phyloP scores from a whole-genome alignment of 306 rosid genomes.

The Rosa rugosa region DNA sequence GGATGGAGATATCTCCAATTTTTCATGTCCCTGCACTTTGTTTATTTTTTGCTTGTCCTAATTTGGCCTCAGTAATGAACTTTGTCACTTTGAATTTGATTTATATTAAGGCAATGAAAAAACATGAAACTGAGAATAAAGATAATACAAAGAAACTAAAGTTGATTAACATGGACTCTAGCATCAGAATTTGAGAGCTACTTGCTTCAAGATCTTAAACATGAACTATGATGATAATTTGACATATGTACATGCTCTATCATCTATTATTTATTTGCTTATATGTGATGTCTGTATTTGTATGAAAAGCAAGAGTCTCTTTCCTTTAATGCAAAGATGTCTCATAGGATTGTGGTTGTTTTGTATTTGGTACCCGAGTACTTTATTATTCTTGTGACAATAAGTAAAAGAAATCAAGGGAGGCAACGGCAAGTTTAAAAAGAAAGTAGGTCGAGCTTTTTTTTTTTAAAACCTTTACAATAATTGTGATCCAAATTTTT shows the following conservation, averaged over 20 bases:
- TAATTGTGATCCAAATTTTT: no score
- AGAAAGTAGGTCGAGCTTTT: no score
- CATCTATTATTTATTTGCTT: neutral
- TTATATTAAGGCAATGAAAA: conserved; percentile 65
- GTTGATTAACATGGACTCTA: neutral
- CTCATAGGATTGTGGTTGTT: conserved; percentile 6
- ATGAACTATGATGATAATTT: neutral
- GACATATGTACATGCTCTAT: neutral
- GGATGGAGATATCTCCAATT: conserved; percentile 10
- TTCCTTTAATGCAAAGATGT: neutral
- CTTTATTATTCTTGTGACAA: conserved; percentile 3
- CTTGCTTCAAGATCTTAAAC: neutral
- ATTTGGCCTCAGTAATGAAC: neutral
- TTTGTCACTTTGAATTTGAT: conserved; percentile 12
- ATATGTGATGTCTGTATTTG: neutral
- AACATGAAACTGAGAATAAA: conserved; percentile 18
- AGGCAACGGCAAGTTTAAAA: no score
- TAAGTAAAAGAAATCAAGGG: no score
- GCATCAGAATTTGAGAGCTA: neutral
- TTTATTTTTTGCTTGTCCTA: neutral
- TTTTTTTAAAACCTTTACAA: no score
- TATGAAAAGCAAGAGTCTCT: neutral
- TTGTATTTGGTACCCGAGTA: conserved; percentile 2
- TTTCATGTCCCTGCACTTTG: neutral
- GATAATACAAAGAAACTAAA: no score